These are phyloP conservation scores for Vaccinium myrtillus DNA, from an alignment of 148 eudicot species.

Conservation along the genomic window DNA sequence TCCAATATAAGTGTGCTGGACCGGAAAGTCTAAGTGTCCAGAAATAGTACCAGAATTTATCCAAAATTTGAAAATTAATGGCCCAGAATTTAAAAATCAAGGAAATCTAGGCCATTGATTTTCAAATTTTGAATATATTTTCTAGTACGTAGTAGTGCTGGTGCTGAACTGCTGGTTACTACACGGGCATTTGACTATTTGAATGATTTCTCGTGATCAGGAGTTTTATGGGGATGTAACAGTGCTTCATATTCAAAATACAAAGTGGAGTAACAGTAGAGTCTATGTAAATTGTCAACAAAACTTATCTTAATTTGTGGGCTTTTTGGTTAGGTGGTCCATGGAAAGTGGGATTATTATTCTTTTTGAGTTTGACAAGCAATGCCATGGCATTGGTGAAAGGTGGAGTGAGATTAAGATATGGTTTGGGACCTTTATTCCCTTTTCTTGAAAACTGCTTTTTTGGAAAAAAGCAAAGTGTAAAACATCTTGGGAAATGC, in stretches of 20 bases:
- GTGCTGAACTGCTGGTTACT: too few species aligned
- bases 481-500: neutral
- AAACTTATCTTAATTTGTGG: neutral
- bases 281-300: neutral
- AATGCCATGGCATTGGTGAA: neutral
- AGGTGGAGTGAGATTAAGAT: neutral
- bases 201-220: too few species aligned
- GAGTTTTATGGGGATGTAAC: too few species aligned
- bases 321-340: neutral
- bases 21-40: too few species aligned
- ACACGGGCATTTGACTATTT: too few species aligned
- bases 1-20: too few species aligned
- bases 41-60: too few species aligned
- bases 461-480: neutral
- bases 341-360: neutral
- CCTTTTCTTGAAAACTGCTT: neutral
- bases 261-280: neutral
- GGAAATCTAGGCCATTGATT: too few species aligned
- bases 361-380: slow-evolving; percentile 6
- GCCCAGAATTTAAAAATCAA: too few species aligned
- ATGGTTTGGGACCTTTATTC: neutral
- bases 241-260: neutral
- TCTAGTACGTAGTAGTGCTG: too few species aligned
- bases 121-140: too few species aligned
- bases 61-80: too few species aligned